Conservation (phyloP, 202 grass and related monocot species). For the Saccharum hybrid region DNA sequence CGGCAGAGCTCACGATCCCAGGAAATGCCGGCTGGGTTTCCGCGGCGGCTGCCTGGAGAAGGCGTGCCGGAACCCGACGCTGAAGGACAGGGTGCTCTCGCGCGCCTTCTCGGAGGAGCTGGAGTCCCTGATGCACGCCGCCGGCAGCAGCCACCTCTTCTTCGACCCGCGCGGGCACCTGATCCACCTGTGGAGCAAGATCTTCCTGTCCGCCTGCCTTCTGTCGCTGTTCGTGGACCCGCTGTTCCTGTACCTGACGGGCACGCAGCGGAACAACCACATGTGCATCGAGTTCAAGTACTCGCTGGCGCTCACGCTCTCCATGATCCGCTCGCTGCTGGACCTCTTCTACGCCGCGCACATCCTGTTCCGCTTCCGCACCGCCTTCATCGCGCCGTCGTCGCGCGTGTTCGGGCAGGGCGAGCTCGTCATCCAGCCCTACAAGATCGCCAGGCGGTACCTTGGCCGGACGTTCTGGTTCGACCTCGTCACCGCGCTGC, state of each 20-base stretch:
- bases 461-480: slow-evolving; percentile 66
- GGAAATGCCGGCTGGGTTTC: slow-evolving; percentile 46
- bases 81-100: slow-evolving; percentile 57
- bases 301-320: slow-evolving; percentile 58
- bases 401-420: slow-evolving; percentile 88
- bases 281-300: slow-evolving; percentile 62
- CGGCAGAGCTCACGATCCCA: slow-evolving; percentile 29
- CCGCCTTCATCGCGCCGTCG: slow-evolving; percentile 89
- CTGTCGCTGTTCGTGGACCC: slow-evolving; percentile 90
- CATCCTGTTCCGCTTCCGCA: slow-evolving; percentile 80
- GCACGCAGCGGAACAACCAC: slow-evolving; percentile 35
- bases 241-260: slow-evolving; percentile 84
- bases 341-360: slow-evolving; percentile 83
- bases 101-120: slow-evolving; percentile 90
- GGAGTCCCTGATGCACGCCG: slow-evolving; percentile 57
- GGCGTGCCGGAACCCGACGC: slow-evolving; percentile 37
- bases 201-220: slow-evolving; percentile 71
- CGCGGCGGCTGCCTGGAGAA: slow-evolving; percentile 49
- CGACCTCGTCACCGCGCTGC: slow-evolving; percentile 77
- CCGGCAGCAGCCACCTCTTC: slow-evolving; percentile 19
- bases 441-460: slow-evolving; percentile 79
- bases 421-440: slow-evolving; percentile 80
- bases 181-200: slow-evolving; percentile 84
- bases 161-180: slow-evolving; percentile 72
- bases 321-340: slow-evolving; percentile 63